Evolutionary conservation across 2,329 filamentous ascomycete genomes (phyloP).

Genomic region (Fusarium newnesense): DNA sequence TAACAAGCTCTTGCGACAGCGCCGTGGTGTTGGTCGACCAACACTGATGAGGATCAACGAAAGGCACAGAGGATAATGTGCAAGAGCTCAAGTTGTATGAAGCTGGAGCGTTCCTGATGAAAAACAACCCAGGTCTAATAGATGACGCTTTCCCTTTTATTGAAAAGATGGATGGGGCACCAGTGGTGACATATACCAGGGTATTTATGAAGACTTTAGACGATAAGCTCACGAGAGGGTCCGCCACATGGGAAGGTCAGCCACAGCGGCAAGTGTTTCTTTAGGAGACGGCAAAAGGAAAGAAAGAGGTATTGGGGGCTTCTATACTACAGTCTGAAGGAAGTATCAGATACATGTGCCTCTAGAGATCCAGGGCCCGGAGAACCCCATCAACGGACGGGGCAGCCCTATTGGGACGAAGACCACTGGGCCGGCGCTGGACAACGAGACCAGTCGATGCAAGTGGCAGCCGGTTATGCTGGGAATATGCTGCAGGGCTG

Average conservation of each 20-base stretch:
- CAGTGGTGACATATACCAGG: constrained; percentile 35
- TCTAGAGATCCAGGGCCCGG: constrained; percentile 25
- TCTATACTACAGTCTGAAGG: constrained; percentile 30
- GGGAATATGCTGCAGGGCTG: constrained; percentile 33
- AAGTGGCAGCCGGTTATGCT: constrained; percentile 22
- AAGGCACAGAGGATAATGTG: constrained; percentile 11
- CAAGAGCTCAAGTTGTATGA: constrained; percentile 22
- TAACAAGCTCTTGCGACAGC: constrained; percentile 17
- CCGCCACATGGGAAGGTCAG: constrained; percentile 35
- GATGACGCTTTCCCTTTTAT: constrained; percentile 42
- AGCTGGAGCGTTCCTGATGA: constrained; percentile 28
- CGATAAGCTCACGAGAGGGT: constrained; percentile 32
- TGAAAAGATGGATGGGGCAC: constrained; percentile 35
- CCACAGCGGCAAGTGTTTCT: constrained; percentile 33
- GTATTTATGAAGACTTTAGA: constrained; percentile 32
- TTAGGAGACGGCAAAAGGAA: constrained; percentile 34
- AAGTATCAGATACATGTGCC: constrained; percentile 40
- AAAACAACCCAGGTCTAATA: constrained; percentile 26
- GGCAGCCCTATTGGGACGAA: constrained; percentile 39
- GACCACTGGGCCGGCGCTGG: constrained; percentile 24
- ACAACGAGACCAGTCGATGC: constrained; percentile 30
- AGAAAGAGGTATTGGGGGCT: constrained; percentile 24
- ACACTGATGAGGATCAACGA: constrained; percentile 16
- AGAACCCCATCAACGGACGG: constrained; percentile 37
- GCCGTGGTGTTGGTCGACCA: constrained; percentile 8